Evolutionary conservation across 169 alveolate species (phyloP), one percentile per base, ranked within the genome.

Genomic region (Plasmodium coatneyi): DNA sequence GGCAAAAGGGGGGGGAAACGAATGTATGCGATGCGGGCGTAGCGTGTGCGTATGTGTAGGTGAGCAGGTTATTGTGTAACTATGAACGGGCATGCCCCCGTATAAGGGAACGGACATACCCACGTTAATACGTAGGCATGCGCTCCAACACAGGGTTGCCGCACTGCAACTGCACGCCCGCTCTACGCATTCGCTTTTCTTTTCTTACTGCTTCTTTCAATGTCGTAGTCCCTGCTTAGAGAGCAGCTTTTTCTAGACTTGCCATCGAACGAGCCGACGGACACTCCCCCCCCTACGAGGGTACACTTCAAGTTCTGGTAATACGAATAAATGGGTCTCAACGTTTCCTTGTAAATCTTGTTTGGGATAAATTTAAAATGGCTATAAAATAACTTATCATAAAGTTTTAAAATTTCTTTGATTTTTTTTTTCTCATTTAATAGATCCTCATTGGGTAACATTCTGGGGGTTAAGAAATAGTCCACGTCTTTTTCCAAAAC

Each of bases 291-390:
- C 34, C 82, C 82, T 5, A 14, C 87, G 7, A 90, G 82, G 22
- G 78, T 80, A 32, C 71, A 76, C 25, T 90, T 90, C 86, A 90
- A 81, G 70, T 81, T 80, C 78, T 90, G 95, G 74, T 90, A 90
- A 43, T 90, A 90, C 1, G 95, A 80, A 80, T 90, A 90, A 5
- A 90, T 90, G 66, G 95, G 95, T 71, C 95, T 90, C 36, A 90
- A 54, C 54, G 84, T 80, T 90, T 90, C 95, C 74, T 90, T 90
- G 80, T 90, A 90, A 76, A 90, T 41, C 54, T 90, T 90, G 72
- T 81, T 90, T 66, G 95, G 95, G 32, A 81, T 90, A 71, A 90
- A 90, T 39, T 90, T 90, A 90, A 90, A 90, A 80, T 90, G 92
- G 22, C 36, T 90, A 71, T 90, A 90, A 71, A 90, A 90, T 56